phyloP scores from a whole-genome alignment of 495 filamentous ascomycete genomes.

The Elasticomyces elasticus region DNA sequence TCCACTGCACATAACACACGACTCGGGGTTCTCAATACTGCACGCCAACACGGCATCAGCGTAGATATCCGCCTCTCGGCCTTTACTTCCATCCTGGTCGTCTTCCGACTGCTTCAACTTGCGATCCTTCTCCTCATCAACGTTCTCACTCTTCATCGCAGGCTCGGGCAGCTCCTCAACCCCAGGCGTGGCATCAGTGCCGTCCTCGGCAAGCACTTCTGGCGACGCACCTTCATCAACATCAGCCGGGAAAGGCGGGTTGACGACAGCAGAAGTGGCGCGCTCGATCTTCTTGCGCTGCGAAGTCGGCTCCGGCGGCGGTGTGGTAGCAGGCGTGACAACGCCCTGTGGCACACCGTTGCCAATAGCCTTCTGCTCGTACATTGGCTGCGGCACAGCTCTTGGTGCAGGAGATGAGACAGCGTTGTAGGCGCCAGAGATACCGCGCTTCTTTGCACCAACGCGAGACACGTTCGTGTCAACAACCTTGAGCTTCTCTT shows the following conservation, averaged over 20 bases:
- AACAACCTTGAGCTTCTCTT: conserved; percentile 81
- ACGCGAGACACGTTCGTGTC: conserved; percentile 70
- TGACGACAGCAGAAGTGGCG: conserved; percentile 23
- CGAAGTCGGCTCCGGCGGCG: conserved; percentile 42
- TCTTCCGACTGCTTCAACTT: conserved; percentile 54
- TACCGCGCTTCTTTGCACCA: conserved; percentile 58
- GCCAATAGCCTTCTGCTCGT: conserved; percentile 41
- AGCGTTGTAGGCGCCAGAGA: conserved; percentile 33
- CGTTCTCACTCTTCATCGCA: conserved; percentile 24
- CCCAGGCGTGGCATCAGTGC: conserved; percentile 38
- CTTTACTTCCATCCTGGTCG: conserved; percentile 51
- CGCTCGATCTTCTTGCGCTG: conserved; percentile 29
- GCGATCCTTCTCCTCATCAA: conserved; percentile 30
- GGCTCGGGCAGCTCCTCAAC: conserved; percentile 50
- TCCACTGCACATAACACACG: conserved; percentile 85
- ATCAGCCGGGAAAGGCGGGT: conserved; percentile 56
- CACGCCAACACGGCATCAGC: conserved; percentile 82
- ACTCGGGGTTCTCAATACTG: conserved; percentile 85
- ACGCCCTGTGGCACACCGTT: conserved; percentile 43
- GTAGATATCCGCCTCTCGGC: conserved; percentile 81
- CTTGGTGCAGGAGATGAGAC: conserved; percentile 36
- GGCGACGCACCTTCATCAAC: conserved; percentile 62
- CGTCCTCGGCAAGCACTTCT: conserved; percentile 61
- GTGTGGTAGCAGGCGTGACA: conserved; percentile 50
- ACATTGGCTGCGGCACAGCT: conserved; percentile 52